Evolutionary conservation across 129 eudicot genomes (phyloP).

Genomic region (Pittosporum tobira): DNA sequence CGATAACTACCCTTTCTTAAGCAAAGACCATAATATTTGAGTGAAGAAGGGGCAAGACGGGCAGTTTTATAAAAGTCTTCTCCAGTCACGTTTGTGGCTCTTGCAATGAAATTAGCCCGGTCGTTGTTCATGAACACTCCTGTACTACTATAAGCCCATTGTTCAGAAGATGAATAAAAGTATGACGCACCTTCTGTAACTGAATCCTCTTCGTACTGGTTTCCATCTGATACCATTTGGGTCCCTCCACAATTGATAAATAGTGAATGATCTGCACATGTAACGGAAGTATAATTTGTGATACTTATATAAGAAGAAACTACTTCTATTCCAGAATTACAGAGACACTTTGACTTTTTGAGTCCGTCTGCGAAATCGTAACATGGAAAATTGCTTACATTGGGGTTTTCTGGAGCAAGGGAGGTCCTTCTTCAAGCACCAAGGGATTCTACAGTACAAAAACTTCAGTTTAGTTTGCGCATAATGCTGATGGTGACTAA

Average conservation of each 20-base stretch:
- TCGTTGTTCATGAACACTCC: constrained; percentile 29
- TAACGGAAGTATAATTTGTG: not conserved
- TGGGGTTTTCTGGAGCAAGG: constrained; percentile 24
- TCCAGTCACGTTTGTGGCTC: constrained; percentile 2
- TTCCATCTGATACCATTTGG: constrained; percentile 11
- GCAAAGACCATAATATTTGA: constrained; percentile 42
- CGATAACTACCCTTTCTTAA: constrained; percentile 34
- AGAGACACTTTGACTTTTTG: too few relatives aligned
- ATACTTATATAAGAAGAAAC: not conserved
- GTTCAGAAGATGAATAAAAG: constrained; percentile 17
- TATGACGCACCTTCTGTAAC: constrained; percentile 20
- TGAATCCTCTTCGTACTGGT: constrained; percentile 28
- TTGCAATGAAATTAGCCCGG: constrained; percentile 5
- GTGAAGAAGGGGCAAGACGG: constrained; percentile 34
- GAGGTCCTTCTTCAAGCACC: constrained; percentile 45
- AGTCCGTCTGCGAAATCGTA: too few relatives aligned
- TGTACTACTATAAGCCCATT: constrained; percentile 46
- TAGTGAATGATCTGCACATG: constrained; percentile 22
- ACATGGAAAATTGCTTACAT: constrained; percentile 17
- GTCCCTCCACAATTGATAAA: constrained; percentile 46
- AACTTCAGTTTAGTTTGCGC: not conserved
- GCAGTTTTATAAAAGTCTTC: constrained; percentile 30
- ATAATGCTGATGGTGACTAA: not conserved
- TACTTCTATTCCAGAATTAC: too few relatives aligned
- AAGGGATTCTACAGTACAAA: constrained; percentile 17